phyloP scores from a whole-genome alignment of 2,329 filamentous ascomycete genomes.

The Colletotrichum plurivorum region DNA sequence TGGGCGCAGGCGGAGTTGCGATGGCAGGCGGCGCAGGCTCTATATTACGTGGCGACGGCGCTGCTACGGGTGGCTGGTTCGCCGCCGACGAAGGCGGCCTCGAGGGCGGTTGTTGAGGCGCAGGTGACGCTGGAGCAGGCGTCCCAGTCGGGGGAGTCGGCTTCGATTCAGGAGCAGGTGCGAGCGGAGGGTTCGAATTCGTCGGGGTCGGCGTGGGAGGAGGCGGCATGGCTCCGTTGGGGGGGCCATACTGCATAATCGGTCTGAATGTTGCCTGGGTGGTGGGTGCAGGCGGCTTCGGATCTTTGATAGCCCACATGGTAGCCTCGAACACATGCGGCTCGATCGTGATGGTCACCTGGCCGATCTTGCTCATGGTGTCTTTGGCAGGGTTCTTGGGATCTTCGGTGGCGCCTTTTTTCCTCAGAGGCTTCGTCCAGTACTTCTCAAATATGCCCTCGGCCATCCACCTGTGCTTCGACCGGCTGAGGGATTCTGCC shows the following conservation, averaged over 20 bases:
- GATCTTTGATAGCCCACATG: conserved; percentile 79
- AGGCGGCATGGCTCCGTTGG: conserved; percentile 73
- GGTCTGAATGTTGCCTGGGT: conserved; percentile 59
- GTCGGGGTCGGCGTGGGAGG: conserved; percentile 46
- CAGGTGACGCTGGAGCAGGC: conserved; percentile 30
- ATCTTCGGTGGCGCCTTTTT: conserved; percentile 75
- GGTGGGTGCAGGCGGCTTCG: conserved; percentile 58
- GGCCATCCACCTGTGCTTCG: conserved; percentile 79
- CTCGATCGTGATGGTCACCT: conserved; percentile 81
- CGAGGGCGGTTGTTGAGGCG: conserved; percentile 17
- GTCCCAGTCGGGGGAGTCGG: conserved; percentile 36
- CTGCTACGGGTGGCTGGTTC: conserved; percentile 8
- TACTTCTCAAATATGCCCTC: conserved; percentile 83
- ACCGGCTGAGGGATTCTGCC: conserved; percentile 79
- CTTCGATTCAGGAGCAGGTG: conserved; percentile 42
- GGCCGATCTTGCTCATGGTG: conserved; percentile 80
- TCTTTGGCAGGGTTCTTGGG: conserved; percentile 78
- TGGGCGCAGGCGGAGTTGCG: conserved; percentile 26
- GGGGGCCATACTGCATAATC: conserved; percentile 76
- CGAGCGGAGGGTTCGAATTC: conserved; percentile 29
- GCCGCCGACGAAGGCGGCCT: conserved; percentile 24
- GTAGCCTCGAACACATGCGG: conserved; percentile 85
- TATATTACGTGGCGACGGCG: conserved; percentile 5
- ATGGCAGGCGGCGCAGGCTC: conserved; percentile 14
- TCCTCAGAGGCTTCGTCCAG: conserved; percentile 81